Conservation (phyloP, 1,139 yeast species). For the Pneumocystis sp. region DNA sequence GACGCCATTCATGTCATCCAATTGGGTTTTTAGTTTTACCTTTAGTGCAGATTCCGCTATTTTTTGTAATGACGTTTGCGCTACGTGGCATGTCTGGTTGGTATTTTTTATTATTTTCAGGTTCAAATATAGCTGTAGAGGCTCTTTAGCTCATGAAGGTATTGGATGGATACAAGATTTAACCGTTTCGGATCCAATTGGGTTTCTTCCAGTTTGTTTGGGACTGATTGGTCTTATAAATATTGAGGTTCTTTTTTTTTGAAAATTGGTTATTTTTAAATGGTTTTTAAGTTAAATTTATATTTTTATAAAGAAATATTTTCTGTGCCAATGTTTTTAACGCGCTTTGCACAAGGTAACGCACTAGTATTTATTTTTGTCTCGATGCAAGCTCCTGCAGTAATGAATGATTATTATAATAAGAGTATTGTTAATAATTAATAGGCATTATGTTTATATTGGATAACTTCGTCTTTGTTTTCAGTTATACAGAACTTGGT, state of each 20-base stretch:
- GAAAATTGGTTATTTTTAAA: not conserved
- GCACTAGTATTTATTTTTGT: not conserved
- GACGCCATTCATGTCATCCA: not conserved
- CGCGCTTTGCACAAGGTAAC: not conserved
- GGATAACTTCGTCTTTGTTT: not conserved
- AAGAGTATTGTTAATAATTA: not conserved
- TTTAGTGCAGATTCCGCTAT: not conserved
- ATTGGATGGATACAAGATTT: not conserved
- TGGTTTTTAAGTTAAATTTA: not conserved
- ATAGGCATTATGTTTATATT: not conserved
- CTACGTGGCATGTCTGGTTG: constrained; percentile 1
- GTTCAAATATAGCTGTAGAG: not conserved
- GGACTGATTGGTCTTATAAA: not conserved
- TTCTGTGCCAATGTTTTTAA: not conserved
- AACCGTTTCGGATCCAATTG: not conserved
- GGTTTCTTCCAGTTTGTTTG: not conserved
- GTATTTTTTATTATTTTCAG: not conserved
- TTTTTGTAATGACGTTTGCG: not conserved
- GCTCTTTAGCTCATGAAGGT: not conserved
- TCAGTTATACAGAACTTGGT: not conserved
- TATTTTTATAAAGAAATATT: not conserved
- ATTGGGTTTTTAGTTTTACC: not conserved
- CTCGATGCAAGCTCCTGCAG: not conserved
- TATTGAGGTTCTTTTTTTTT: not conserved
- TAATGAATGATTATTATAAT: not conserved